Percentiles rank a stretch among this genome's conserved stretches.
These are phyloP conservation scores for Solanum hybrid DNA, from an alignment of 305 asterid species.

Conservation along the genomic window DNA sequence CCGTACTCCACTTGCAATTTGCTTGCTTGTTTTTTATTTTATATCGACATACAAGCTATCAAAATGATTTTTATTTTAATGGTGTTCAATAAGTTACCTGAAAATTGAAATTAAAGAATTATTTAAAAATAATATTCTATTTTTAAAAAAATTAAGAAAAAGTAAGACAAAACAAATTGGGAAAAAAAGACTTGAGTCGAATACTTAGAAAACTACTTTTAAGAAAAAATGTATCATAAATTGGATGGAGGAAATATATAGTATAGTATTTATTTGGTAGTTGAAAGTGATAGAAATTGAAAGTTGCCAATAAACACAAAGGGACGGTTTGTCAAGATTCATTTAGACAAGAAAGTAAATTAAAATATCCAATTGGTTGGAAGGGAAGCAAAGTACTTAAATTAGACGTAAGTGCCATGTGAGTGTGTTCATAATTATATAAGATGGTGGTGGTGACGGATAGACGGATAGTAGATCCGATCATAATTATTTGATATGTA, in stretches of 20 bases:
- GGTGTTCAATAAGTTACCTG: background rate
- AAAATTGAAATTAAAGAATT: background rate
- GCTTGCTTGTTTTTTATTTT: too few species aligned
- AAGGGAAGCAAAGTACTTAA: background rate
- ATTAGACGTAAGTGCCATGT: background rate
- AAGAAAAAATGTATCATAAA: background rate
- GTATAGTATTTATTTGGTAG: background rate
- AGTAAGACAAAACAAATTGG: background rate
- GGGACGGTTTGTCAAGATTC: constrained; percentile 2
- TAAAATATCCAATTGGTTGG: background rate
- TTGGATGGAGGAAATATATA: background rate
- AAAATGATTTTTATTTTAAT: background rate
- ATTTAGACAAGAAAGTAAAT: background rate
- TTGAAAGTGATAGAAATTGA: background rate
- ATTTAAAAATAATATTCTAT: too few species aligned
- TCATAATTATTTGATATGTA: too few species aligned
- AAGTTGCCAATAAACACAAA: background rate
- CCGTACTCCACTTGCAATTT: background rate
- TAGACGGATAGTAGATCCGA: rapidly evolving
- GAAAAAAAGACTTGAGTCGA: background rate
- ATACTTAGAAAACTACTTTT: background rate
- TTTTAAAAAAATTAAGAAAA: too few species aligned
- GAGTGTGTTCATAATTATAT: background rate
- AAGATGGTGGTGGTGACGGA: background rate
- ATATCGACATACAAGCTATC: background rate